phyloP scores from a whole-genome alignment of 148 eudicot species.

The Arctostaphylos glauca region DNA sequence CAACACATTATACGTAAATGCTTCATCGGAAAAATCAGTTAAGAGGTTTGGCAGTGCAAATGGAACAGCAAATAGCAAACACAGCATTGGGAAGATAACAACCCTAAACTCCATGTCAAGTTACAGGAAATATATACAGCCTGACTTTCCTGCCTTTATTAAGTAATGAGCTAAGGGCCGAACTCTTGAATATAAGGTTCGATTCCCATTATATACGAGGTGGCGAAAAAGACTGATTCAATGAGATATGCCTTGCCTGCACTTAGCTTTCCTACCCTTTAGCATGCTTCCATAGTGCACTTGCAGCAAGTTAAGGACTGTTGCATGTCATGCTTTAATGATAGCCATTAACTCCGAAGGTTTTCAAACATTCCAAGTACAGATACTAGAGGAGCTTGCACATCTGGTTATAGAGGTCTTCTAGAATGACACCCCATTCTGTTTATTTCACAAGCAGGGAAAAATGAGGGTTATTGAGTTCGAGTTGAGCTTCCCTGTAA shows the following conservation, averaged over 20 bases:
- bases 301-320: too few relatives aligned
- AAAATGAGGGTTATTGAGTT: too few relatives aligned
- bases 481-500: not conserved
- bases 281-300: too few relatives aligned
- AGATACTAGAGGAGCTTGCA: not conserved
- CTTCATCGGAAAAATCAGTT: not conserved
- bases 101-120: not conserved
- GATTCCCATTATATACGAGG: too few relatives aligned
- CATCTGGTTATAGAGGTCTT: not conserved
- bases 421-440: not conserved
- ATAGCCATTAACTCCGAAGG: not conserved
- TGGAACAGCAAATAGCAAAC: not conserved
- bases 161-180: too few relatives aligned
- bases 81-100: not conserved
- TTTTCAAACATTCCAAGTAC: not conserved
- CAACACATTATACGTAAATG: not conserved
- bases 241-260: too few relatives aligned
- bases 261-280: too few relatives aligned
- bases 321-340: not conserved
- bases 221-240: too few relatives aligned
- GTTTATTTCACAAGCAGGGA: not conserved
- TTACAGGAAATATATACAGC: too few relatives aligned
- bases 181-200: too few relatives aligned
- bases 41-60: not conserved
- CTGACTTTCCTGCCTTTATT: not conserved